phyloP scores from a whole-genome alignment of 2,329 filamentous ascomycete genomes.

The Epicoccum nigrum region DNA sequence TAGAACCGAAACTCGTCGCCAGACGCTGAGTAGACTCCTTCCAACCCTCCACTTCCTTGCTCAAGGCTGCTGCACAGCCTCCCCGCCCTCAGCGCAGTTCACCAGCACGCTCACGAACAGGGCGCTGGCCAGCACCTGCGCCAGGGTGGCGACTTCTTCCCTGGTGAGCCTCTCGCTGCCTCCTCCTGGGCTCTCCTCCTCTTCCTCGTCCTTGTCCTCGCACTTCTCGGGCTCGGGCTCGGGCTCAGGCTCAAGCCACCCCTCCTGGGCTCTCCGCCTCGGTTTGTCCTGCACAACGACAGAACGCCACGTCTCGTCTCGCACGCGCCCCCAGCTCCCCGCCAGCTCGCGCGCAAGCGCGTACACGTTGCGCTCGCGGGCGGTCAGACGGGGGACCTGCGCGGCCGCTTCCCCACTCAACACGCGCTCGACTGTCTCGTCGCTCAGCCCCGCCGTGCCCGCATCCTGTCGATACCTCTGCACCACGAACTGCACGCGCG shows the following conservation, averaged over 20 bases:
- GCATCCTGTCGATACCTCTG: too few relatives aligned
- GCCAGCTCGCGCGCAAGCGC: constrained; percentile 8
- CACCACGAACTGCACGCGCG: neutral
- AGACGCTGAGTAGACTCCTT: too few relatives aligned
- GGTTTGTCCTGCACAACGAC: constrained; percentile 1
- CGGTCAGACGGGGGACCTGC: neutral
- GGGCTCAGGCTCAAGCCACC: constrained; percentile 14
- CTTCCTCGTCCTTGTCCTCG: neutral
- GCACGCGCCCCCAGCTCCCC: constrained; percentile 2
- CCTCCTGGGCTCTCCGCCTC: neutral
- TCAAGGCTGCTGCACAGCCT: constrained; percentile 1
- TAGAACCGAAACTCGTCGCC: too few relatives aligned
- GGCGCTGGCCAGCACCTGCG: constrained; percentile 8
- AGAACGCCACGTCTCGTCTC: neutral
- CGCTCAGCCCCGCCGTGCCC: too few relatives aligned
- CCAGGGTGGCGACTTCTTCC: constrained; percentile 3
- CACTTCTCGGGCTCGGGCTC: too few relatives aligned
- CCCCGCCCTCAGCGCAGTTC: constrained; percentile 9
- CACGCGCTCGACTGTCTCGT: too few relatives aligned
- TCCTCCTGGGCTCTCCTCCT: neutral
- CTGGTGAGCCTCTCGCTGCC: neutral
- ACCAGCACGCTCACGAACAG: constrained; percentile 12
- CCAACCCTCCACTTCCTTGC: too few relatives aligned
- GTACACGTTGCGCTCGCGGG: constrained; percentile 1
- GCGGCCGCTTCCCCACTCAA: neutral